Evolutionary conservation across 768 basidiomycete genomes (phyloP).

Genomic region (Pluteus cervinus): DNA sequence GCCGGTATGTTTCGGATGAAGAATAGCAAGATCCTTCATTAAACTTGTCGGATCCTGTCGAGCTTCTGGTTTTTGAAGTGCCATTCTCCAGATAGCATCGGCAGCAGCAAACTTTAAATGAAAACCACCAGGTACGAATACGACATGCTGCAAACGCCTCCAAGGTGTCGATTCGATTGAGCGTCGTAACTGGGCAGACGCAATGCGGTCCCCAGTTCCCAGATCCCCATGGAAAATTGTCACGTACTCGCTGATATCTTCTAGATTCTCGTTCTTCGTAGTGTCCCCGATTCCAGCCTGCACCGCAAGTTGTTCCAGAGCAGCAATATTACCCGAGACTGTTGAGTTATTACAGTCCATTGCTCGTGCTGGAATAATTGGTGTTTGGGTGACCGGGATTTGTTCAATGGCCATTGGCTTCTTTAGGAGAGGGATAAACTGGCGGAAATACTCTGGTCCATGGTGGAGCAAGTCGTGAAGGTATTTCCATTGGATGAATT

Average conservation of each 20-base stretch:
- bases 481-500: constrained; percentile 9
- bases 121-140: constrained; percentile 19
- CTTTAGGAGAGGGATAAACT: constrained; percentile 6
- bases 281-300: constrained; percentile 7
- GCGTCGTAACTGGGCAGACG: constrained; percentile 5
- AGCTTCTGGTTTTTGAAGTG: constrained; percentile 12
- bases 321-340: constrained; percentile 9
- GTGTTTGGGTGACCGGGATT: constrained; percentile 11
- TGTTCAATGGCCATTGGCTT: constrained; percentile 8
- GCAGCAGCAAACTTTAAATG: constrained; percentile 23
- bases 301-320: constrained; percentile 1
- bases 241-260: constrained; percentile 6
- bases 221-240: constrained; percentile 14
- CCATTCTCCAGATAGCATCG: constrained; percentile 17
- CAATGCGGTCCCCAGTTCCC: constrained; percentile 11
- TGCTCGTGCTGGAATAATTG: constrained; percentile 5
- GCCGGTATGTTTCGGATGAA: constrained; percentile 16
- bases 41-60: constrained; percentile 13
- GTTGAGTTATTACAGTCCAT: constrained; percentile 10
- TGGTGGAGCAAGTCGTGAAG: constrained; percentile 10
- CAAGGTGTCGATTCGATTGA: constrained; percentile 14
- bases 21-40: constrained; percentile 8
- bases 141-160: constrained; percentile 11
- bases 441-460: constrained; percentile 8
- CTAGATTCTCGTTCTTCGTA: neutral